Evolutionary conservation across 306 rosid species (phyloP).

Genomic region (Biancaea sappan): DNA sequence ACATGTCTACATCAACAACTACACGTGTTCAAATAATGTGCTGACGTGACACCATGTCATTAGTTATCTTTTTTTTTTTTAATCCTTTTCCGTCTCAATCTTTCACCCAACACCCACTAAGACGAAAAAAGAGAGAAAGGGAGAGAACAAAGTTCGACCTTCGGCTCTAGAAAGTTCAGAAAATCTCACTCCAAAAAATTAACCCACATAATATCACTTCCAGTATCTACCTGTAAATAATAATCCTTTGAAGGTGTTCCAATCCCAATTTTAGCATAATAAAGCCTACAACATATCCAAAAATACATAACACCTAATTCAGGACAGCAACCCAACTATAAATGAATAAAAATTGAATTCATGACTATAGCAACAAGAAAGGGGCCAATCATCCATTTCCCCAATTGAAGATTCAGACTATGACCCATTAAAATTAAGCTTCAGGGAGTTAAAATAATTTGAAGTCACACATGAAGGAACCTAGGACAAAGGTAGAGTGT

Average conservation of each 20-base stretch:
- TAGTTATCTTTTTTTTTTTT: no score
- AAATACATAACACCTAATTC: slow-evolving; percentile 6
- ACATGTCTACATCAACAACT: no score
- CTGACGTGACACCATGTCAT: no score
- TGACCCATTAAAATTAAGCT: background rate
- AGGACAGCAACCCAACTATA: background rate
- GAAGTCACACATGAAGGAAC: background rate
- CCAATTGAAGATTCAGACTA: background rate
- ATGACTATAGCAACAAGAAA: background rate
- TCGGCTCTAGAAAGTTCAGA: no score
- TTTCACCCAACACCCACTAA: no score
- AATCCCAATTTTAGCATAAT: slow-evolving; percentile 94
- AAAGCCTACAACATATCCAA: slow-evolving; percentile 70
- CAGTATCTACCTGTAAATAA: slow-evolving; percentile 94
- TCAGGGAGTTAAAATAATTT: background rate
- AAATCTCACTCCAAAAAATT: no score
- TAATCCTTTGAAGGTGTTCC: slow-evolving; percentile 90
- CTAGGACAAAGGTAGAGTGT: background rate
- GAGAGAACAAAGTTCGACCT: no score
- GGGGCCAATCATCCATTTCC: background rate
- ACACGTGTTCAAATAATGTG: no score
- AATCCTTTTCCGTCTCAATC: no score
- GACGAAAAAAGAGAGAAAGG: no score
- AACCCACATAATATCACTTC: slow-evolving; percentile 98
- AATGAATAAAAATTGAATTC: background rate